A percentile compares a stretch with the other conserved stretches of the same genome.
These are phyloP conservation scores for Gelatoporia subvermispora DNA, from an alignment of 768 basidiomycete genomes.

Conservation along the genomic window DNA sequence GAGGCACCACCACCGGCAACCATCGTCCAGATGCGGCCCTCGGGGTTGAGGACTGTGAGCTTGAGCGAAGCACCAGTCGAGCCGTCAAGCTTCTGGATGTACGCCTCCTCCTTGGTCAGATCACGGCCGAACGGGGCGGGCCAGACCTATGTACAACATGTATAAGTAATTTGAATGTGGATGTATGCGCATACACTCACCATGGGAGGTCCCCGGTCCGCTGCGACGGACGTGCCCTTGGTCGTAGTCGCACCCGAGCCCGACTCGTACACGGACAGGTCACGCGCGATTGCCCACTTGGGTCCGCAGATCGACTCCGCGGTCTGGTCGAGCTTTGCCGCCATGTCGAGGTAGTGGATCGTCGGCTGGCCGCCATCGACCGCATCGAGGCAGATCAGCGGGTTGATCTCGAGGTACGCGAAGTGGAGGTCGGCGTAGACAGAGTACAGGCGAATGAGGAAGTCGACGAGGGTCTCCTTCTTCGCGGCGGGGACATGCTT, in stretches of 20 bases:
- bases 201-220: constrained; percentile 98
- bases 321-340: constrained; percentile 98
- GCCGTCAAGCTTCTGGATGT: constrained; percentile 96
- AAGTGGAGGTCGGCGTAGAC: constrained; percentile 99
- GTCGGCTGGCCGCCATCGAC: constrained; percentile 63
- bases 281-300: constrained; percentile 98
- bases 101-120: constrained; percentile 97
- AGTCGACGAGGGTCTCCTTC: constrained; percentile 91
- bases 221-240: constrained; percentile 50
- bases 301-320: constrained; percentile 97
- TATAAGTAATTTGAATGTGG: constrained; percentile 6
- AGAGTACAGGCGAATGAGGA: constrained; percentile 90
- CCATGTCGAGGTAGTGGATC: constrained; percentile 98
- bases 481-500: constrained; percentile 78
- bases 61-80: constrained; percentile 98
- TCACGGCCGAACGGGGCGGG: constrained; percentile 96
- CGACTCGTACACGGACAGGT: constrained; percentile 68
- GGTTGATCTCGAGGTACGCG: constrained; percentile 99
- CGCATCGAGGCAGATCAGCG: constrained; percentile 88
- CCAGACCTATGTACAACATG: constrained; percentile 47
- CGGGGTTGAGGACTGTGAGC: constrained; percentile 91
- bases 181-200: constrained; percentile 30
- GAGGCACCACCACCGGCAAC: constrained; percentile 94
- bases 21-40: constrained; percentile 99
- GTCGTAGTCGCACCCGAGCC: constrained; percentile 38